A percentile compares a stretch with the other conserved stretches of the same genome.
Evolutionary conservation across 2,329 filamentous ascomycete species (phyloP).

Genomic region (Clarireedia hainanense): DNA sequence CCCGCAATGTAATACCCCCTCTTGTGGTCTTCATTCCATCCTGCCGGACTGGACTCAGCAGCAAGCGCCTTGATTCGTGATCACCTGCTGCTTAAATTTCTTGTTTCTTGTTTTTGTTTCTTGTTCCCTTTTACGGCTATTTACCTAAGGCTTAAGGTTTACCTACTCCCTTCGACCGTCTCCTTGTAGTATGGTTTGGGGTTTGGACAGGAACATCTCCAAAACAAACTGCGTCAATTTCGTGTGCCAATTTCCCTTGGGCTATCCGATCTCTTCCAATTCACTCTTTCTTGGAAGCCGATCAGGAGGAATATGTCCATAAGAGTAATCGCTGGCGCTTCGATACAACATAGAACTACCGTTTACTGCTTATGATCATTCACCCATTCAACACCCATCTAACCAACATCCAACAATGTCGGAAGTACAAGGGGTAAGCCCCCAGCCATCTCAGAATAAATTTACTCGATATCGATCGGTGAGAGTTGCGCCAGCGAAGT

Average conservation of each 20-base stretch:
- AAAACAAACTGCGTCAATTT: neutral
- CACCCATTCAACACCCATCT: neutral
- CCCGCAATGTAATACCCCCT: too few species aligned
- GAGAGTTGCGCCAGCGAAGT: constrained; percentile 33
- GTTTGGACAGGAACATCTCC: too few species aligned
- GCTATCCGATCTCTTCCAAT: neutral
- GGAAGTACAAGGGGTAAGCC: constrained; percentile 13
- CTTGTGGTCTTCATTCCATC: too few species aligned
- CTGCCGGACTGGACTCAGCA: too few species aligned
- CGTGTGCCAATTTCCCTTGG: neutral
- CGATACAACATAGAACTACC: constrained; percentile 2
- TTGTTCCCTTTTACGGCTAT: too few species aligned
- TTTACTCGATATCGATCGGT: constrained; percentile 53
- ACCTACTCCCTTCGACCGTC: too few species aligned
- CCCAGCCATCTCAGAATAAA: constrained; percentile 31
- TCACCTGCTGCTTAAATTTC: too few species aligned
- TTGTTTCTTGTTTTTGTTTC: too few species aligned
- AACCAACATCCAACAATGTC: constrained; percentile 16
- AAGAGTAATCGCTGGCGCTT: neutral
- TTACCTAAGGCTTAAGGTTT: too few species aligned
- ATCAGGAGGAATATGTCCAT: neutral
- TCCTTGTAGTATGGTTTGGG: too few species aligned
- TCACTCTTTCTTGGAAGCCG: neutral
- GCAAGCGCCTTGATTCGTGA: too few species aligned
- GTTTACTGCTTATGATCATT: constrained; percentile 5